These are phyloP conservation scores for Cornus controversa DNA, from an alignment of 148 eudicot genomes.

Conservation along the genomic window DNA sequence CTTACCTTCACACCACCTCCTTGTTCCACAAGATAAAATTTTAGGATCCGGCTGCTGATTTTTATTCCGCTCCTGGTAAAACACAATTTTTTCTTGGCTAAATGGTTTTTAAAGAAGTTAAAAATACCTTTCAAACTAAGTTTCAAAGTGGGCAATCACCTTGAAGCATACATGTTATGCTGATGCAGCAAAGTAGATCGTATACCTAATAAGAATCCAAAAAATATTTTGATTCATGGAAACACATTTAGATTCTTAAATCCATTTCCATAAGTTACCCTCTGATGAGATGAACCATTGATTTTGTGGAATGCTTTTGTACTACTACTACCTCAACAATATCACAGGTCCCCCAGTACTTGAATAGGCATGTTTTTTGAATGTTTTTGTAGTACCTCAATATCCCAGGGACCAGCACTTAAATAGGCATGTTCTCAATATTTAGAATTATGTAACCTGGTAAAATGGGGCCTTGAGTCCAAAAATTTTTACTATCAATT, in stretches of 20 bases:
- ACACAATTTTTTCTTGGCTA: background rate
- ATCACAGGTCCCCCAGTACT: too few species aligned
- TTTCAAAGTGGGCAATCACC: background rate
- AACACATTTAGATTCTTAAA: too few species aligned
- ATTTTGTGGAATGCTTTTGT: too few species aligned
- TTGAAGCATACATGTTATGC: too few species aligned
- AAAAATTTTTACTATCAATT: background rate
- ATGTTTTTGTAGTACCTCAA: background rate
- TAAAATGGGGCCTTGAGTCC: background rate
- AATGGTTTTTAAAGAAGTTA: background rate
- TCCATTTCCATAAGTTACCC: background rate
- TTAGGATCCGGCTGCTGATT: background rate
- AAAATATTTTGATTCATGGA: background rate
- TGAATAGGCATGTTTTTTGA: background rate
- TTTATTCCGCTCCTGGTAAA: background rate
- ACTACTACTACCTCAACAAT: too few species aligned
- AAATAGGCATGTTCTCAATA: too few species aligned
- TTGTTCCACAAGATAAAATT: background rate
- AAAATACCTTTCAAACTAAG: background rate
- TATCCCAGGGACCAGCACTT: background rate
- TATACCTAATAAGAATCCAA: too few species aligned
- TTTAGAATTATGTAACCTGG: background rate
- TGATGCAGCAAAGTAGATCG: background rate
- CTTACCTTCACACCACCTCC: background rate
- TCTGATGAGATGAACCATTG: too few species aligned